phyloP scores from a whole-genome alignment of 2,329 filamentous ascomycete genomes.

The Apiospora pterosperma region DNA sequence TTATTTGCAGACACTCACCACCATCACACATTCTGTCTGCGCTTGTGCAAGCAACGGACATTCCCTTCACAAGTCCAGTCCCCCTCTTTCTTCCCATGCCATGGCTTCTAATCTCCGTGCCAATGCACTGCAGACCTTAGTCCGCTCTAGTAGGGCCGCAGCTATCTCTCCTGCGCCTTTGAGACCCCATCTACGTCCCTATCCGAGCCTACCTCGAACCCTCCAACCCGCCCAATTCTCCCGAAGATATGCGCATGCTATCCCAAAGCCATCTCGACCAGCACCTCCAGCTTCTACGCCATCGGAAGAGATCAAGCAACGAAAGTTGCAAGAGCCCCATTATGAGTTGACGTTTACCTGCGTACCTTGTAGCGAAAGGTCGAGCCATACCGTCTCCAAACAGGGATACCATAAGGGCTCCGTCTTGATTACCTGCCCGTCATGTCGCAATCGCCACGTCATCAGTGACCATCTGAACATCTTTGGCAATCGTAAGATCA shows the following conservation, averaged over 20 bases:
- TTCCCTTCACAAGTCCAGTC: neutral
- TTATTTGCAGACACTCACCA: neutral
- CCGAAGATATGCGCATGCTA: constrained; percentile 24
- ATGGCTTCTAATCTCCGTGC: constrained; percentile 9
- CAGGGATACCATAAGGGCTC: constrained; percentile 93
- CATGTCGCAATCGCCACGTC: constrained; percentile 82
- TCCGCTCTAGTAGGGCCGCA: constrained; percentile 12
- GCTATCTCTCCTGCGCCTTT: constrained; percentile 8
- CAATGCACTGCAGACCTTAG: constrained; percentile 10
- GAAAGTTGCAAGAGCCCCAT: constrained; percentile 51
- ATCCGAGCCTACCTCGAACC: constrained; percentile 20
- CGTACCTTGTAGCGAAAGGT: constrained; percentile 75
- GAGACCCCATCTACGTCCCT: constrained; percentile 16
- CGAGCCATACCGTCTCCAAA: constrained; percentile 83
- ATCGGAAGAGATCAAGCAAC: constrained; percentile 17
- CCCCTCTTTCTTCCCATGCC: neutral
- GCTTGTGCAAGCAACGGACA: neutral
- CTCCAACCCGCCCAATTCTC: constrained; percentile 15
- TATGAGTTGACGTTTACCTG: constrained; percentile 94
- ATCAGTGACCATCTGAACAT: constrained; percentile 86
- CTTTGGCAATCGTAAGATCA: constrained; percentile 68
- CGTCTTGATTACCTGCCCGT: constrained; percentile 82
- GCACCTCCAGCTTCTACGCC: constrained; percentile 2
- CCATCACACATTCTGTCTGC: neutral
- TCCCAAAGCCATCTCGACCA: constrained; percentile 21